Conservation (phyloP, 1,284 basidiomycete species). For the Exobasidium cylindrosporum region DNA sequence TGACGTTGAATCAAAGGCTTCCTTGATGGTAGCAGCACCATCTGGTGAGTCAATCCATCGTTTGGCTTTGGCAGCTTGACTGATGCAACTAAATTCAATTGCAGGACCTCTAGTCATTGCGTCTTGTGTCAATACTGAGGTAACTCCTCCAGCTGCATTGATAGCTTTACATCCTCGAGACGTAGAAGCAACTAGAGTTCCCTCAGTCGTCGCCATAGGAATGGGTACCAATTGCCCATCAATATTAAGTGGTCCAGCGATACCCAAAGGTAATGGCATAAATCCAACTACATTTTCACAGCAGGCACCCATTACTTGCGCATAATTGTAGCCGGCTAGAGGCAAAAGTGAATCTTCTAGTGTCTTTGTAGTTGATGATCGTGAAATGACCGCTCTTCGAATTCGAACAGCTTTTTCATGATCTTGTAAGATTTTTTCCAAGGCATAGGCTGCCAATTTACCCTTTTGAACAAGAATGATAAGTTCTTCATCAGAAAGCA, state of each 20-base stretch:
- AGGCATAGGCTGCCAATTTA: constrained; percentile 86
- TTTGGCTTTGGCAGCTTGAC: constrained; percentile 76
- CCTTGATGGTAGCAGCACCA: constrained; percentile 73
- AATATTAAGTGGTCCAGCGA: constrained; percentile 90
- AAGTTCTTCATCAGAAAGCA: constrained; percentile 87
- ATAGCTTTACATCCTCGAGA: constrained; percentile 97
- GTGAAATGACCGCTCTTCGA: constrained; percentile 84
- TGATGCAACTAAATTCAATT: constrained; percentile 85
- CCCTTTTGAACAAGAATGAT: constrained; percentile 84
- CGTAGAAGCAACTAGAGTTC: constrained; percentile 93
- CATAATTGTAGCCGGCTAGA: constrained; percentile 85
- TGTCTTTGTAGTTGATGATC: constrained; percentile 78
- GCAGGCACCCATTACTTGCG: constrained; percentile 90
- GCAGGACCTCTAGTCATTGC: constrained; percentile 98
- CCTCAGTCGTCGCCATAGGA: constrained; percentile 99
- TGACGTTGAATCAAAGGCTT: constrained; percentile 84
- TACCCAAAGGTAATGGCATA: constrained; percentile 92
- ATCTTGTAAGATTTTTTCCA: constrained; percentile 88
- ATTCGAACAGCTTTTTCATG: constrained; percentile 82
- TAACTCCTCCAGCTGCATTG: constrained; percentile 91
- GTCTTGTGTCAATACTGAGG: constrained; percentile 86
- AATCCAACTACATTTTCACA: constrained; percentile 99
- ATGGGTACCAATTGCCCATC: constrained; percentile 84
- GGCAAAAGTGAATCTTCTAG: constrained; percentile 82
- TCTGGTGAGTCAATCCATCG: constrained; percentile 83